Evolutionary conservation across 805 yeast species (phyloP), one percentile per base, ranked within the genome.

Genomic region (Myxozyma monticola): DNA sequence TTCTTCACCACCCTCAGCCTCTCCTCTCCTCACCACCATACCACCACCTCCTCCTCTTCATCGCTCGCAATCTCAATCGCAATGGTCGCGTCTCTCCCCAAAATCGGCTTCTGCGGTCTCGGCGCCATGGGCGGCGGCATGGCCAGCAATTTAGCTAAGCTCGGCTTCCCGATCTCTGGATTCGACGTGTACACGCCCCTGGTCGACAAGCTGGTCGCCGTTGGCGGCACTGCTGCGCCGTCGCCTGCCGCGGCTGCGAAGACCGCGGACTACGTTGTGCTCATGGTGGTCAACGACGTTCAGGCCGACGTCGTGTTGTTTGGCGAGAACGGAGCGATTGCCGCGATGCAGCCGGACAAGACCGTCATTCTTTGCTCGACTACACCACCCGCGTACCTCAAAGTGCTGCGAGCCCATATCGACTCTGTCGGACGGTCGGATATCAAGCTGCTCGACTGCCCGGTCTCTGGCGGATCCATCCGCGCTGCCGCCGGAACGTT

Each of bases 101-200:
- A 29, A 29, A 40, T 50, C 20, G 55, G 55, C n/a, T 50, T 50
- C 51, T 40, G 47, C 31, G 55, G 55, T 9, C 48, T 50, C 36
- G 55, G 55, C 31, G 55, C 55, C 10, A 50, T 50, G 51, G 55
- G 55, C 38, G 55, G 55, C 30, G 55, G 55, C 12, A 50, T 50
- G 55, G 55, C 55, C 29, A 14, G 52, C 31, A 39, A 50, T 37
- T 41, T 50, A 3, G 55, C 44, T n/a, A 46, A 40, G 21, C 26
- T 22, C 14, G 52, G 52, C 12, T 50, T 35, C 24, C 45, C 42
- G 9, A 20, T 50, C 31, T 41, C 35, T 12, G 55, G 55, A 9
- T 50, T n/a, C 41, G 55, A 50, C 20, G 40, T 50, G 14, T 50
- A 50, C 36, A n/a, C 9, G 25, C 55, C 55, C 6, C 26, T 18